Percentiles rank a stretch among this genome's conserved stretches.
phyloP scores from a whole-genome alignment of 441 rosid species.

The Kokia cookei region DNA sequence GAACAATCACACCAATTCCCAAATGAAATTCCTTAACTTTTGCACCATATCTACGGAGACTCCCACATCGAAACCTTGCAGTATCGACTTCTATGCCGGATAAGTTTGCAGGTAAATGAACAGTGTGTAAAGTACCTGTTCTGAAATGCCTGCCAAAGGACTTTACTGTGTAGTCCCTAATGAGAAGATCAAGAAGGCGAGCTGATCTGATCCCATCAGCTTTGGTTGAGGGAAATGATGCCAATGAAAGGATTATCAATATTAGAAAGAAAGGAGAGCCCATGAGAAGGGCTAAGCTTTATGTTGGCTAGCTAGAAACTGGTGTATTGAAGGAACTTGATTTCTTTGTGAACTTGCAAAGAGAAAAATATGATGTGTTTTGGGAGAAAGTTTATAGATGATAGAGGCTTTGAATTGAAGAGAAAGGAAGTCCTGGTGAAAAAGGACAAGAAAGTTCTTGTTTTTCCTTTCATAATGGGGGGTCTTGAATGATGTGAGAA shows the following conservation, averaged over 20 bases:
- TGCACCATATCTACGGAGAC: constrained; percentile 72
- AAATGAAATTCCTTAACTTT: constrained; percentile 65
- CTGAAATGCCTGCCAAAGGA: constrained; percentile 36
- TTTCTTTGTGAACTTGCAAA: background rate
- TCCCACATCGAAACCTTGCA: constrained; percentile 74
- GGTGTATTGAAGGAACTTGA: background rate
- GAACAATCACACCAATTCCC: constrained; percentile 51
- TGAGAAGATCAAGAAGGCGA: constrained; percentile 59
- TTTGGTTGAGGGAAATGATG: constrained; percentile 13
- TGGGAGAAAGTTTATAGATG: background rate
- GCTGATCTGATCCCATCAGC: constrained; percentile 44
- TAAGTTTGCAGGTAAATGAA: constrained; percentile 58
- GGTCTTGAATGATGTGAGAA: background rate
- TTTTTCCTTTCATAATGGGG: background rate
- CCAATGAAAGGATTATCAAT: constrained; percentile 28
- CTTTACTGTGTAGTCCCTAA: constrained; percentile 62
- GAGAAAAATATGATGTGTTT: background rate
- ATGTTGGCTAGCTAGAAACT: background rate
- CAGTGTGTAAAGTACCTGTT: constrained; percentile 56
- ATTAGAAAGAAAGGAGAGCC: constrained; percentile 34
- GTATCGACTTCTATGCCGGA: constrained; percentile 60
- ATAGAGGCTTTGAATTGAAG: constrained; percentile 28
- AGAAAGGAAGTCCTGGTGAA: constrained; percentile 25
- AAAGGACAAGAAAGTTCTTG: constrained; percentile 3
- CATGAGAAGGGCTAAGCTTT: constrained; percentile 30